Conservation (phyloP, 345 rosid species). For the Moringa oleifera region DNA sequence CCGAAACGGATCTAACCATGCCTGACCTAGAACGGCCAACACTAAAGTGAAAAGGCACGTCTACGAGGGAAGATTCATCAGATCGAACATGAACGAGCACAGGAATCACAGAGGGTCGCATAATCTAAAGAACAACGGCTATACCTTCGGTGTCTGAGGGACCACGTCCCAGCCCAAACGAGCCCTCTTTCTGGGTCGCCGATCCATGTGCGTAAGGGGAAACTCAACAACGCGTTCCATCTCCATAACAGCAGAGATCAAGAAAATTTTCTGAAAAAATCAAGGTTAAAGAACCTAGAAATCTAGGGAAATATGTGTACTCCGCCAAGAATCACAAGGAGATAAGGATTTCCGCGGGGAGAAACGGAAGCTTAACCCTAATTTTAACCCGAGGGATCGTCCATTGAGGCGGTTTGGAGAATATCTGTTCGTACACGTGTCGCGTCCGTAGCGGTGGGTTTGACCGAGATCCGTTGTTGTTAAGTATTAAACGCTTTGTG, state of each 20-base stretch:
- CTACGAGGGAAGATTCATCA: not conserved
- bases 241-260: constrained; percentile 48
- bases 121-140: not conserved
- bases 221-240: constrained; percentile 75
- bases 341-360: not conserved
- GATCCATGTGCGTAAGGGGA: constrained; percentile 66
- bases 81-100: not conserved
- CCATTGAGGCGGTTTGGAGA: constrained; percentile 18
- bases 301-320: not conserved
- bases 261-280: not conserved
- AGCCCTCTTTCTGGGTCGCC: constrained; percentile 81
- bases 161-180: constrained; percentile 91
- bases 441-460: constrained; percentile 9
- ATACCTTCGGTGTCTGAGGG: constrained; percentile 63
- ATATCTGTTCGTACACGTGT: constrained; percentile 52
- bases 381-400: constrained; percentile 26
- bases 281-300: not conserved
- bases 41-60: not conserved
- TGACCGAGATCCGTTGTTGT: not conserved
- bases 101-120: not conserved
- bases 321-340: too few relatives aligned
- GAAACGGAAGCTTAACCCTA: constrained; percentile 33
- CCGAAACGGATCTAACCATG: not conserved
- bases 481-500: not conserved
- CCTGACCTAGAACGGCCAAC: not conserved